Conservation (phyloP, 2,329 filamentous ascomycete genomes). For the Calonectria hawksworthii region DNA sequence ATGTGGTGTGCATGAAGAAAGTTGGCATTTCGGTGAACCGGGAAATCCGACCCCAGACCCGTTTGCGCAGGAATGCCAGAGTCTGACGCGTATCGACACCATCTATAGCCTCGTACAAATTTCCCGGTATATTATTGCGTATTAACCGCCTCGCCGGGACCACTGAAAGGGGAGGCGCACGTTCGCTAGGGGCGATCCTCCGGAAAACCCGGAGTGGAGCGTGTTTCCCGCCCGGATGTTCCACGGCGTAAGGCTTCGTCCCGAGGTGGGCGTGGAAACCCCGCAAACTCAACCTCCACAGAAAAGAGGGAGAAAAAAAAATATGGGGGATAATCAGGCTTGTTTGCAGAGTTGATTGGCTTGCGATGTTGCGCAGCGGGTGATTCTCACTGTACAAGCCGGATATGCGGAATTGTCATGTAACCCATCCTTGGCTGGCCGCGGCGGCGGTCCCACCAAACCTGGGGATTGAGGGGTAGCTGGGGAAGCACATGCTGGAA, state of each 20-base stretch:
- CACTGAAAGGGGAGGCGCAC: background rate
- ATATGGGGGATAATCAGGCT: background rate
- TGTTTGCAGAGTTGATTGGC: background rate
- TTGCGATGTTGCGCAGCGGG: background rate
- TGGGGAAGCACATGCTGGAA: background rate
- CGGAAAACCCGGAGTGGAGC: slow-evolving; percentile 19
- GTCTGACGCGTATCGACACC: background rate
- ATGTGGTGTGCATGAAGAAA: slow-evolving; percentile 8
- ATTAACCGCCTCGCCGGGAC: background rate
- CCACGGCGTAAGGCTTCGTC: background rate
- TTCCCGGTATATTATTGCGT: background rate
- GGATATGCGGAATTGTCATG: background rate
- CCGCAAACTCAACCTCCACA: background rate
- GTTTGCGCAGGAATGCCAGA: background rate
- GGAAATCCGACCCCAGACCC: slow-evolving; percentile 14
- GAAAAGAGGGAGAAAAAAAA: background rate
- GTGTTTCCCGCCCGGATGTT: slow-evolving; percentile 15
- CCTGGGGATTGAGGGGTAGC: background rate
- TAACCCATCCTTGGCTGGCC: background rate
- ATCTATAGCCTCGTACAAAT: background rate
- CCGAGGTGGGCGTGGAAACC: background rate
- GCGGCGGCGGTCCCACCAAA: background rate
- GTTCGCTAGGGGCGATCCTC: background rate
- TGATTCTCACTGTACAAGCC: background rate
- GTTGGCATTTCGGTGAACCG: background rate